Percentiles rank a stretch among this genome's conserved stretches.
Evolutionary conservation across 805 yeast genomes (phyloP).

Genomic region (Soucietia sequanensis): DNA sequence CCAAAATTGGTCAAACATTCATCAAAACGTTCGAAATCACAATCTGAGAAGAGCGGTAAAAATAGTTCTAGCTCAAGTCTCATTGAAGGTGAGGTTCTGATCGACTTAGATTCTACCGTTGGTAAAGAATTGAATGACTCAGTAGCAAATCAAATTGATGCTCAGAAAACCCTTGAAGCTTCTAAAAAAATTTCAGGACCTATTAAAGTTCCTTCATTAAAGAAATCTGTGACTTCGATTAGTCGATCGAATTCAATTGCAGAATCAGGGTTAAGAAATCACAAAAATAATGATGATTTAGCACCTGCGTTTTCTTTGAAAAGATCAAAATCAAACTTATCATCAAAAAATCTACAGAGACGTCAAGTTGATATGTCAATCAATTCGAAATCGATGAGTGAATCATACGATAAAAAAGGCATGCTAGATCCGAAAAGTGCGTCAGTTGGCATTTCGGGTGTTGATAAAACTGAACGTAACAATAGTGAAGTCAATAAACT

Average conservation of each 20-base stretch:
- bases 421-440: neutral
- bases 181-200: slow-evolving; percentile 6
- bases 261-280: too few species aligned
- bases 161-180: too few species aligned
- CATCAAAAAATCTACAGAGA: slow-evolving; percentile 35
- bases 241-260: slow-evolving; percentile 2
- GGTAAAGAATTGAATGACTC: too few species aligned
- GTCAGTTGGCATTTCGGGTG: too few species aligned
- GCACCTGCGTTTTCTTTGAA: slow-evolving; percentile 35
- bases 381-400: slow-evolving; percentile 7
- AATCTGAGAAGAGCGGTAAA: neutral
- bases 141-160: too few species aligned
- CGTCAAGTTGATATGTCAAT: slow-evolving; percentile 41
- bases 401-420: slow-evolving; percentile 1
- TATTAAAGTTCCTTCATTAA: slow-evolving; percentile 11
- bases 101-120: too few species aligned
- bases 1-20: slow-evolving; percentile 21
- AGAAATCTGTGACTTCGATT: slow-evolving; percentile 16
- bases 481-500: too few species aligned
- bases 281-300: slow-evolving; percentile 17
- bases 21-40: neutral
- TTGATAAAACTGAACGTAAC: too few species aligned
- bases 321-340: slow-evolving; percentile 39
- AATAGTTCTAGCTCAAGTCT: neutral
- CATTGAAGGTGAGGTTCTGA: too few species aligned